Base-by-base conservation (phyloP, 768 basidiomycete species). In the Rhizopogon rudus region DNA sequence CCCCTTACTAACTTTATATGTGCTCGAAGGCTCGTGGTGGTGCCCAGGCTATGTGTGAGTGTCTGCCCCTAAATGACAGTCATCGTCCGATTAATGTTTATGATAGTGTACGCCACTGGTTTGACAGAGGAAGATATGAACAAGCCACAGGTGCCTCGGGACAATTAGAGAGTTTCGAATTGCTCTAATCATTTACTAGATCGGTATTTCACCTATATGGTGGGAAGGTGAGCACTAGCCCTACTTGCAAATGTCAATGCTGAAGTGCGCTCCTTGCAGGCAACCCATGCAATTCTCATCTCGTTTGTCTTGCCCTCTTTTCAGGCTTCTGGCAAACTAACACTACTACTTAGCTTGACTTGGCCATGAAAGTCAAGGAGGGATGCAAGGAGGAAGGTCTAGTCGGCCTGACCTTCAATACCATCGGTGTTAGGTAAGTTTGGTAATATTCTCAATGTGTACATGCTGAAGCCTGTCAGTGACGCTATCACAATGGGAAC, bases 401-500 rank as follows among this genome's bases (percentile, higher is more conserved):
- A 39, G 83, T 93, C 43, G 92, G 91, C 2, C 72, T 93, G 40
- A 86, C 84, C 35, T 93, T 92, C 70, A 92, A 88, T 63, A 92
- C 91, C 8, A 82, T 93, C 52, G 92, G 92, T 54, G 82, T 93
- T 60, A 89, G 87, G 89, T 86, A 63, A 58, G 71, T 60, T 49
- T 31, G 31, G n/a, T 45, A 16, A 17, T 51, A 33, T 58, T 39
- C 28, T 42, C 52, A 14, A 44, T 35, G 12, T 12, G 44, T 39
- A 52, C 14, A 50, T 43, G 28, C 48, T 16, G 22, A 44, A 57
- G 39, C 43, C 55, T 40, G 48, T 28, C 40, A 87, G 89, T 61
- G 91, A 93, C 69, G 91, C 85, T 16, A 93, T 93, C 45, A 92
- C 91, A 13, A 92, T 93, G 90, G 89, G 88, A 28, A 91, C 88